These are phyloP conservation scores for Colletotrichum cordylinicola DNA, from an alignment of 2,329 filamentous ascomycete genomes.

Conservation along the genomic window DNA sequence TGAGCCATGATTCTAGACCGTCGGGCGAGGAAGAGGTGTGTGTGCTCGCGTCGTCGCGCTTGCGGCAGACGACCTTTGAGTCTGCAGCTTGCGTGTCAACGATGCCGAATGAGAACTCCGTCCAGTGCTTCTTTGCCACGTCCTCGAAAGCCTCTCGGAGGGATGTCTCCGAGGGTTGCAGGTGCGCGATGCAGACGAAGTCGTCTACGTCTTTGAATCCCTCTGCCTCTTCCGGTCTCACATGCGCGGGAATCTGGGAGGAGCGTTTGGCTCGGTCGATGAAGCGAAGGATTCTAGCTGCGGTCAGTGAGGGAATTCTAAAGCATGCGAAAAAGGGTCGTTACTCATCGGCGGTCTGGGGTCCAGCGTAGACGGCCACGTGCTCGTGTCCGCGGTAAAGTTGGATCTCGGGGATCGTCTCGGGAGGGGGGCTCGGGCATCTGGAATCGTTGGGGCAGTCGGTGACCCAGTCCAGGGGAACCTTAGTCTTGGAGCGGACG, in stretches of 20 bases:
- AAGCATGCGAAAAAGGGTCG: not conserved
- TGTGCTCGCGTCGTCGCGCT: constrained; percentile 31
- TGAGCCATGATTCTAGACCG: constrained; percentile 32
- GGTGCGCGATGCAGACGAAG: constrained; percentile 35
- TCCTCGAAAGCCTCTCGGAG: constrained; percentile 26
- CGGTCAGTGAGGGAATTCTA: not conserved
- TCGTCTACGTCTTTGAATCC: constrained; percentile 35
- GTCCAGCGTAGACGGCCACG: not conserved
- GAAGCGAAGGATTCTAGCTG: constrained; percentile 29
- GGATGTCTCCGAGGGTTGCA: constrained; percentile 24
- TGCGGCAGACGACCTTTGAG: constrained; percentile 34
- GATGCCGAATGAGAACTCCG: constrained; percentile 40
- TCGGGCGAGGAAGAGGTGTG: constrained; percentile 23
- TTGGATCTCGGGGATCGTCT: not conserved
- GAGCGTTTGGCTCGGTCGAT: constrained; percentile 31
- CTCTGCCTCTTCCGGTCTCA: constrained; percentile 24
- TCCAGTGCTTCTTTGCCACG: constrained; percentile 30
- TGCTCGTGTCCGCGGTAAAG: not conserved
- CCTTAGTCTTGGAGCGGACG: not conserved
- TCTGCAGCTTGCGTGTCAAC: constrained; percentile 20
- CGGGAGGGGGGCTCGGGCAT: not conserved
- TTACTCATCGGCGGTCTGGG: constrained; percentile 1
- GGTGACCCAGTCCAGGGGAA: not conserved
- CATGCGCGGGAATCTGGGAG: constrained; percentile 23
- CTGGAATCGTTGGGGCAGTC: not conserved